These are phyloP conservation scores for Ascochyta lentis DNA, from an alignment of 2,329 filamentous ascomycete species.

Conservation along the genomic window DNA sequence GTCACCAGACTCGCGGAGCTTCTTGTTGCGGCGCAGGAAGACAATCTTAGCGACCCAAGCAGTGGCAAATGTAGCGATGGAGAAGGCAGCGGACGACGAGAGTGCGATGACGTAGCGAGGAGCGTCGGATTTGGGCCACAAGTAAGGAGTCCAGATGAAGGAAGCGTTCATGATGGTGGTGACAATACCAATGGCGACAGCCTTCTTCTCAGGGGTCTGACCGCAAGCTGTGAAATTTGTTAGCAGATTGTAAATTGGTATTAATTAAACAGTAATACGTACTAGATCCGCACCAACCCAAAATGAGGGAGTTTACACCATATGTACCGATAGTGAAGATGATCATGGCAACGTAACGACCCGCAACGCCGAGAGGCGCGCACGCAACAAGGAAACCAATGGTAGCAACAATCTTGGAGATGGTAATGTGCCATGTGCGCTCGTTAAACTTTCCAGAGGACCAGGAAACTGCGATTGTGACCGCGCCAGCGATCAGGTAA, in stretches of 20 bases:
- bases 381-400: slow-evolving; percentile 70
- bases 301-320: slow-evolving; percentile 51
- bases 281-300: slow-evolving; percentile 53
- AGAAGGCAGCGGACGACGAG: slow-evolving; percentile 42
- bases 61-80: slow-evolving; percentile 35
- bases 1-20: slow-evolving; percentile 33
- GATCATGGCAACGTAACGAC: slow-evolving; percentile 74
- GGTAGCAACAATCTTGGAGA: slow-evolving; percentile 68
- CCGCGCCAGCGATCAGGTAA: slow-evolving; percentile 62
- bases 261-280: background rate
- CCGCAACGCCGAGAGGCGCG: slow-evolving; percentile 62
- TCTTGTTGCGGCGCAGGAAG: slow-evolving; percentile 43
- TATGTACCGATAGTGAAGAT: slow-evolving; percentile 48
- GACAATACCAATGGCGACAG: slow-evolving; percentile 53
- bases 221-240: slow-evolving; percentile 40
- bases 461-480: slow-evolving; percentile 69
- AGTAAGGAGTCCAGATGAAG: slow-evolving; percentile 51
- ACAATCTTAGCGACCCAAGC: slow-evolving; percentile 44
- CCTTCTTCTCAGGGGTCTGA: slow-evolving; percentile 57
- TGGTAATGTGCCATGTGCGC: slow-evolving; percentile 70
- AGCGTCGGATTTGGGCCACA: slow-evolving; percentile 42
- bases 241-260: background rate
- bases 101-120: slow-evolving; percentile 43
- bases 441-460: slow-evolving; percentile 76
- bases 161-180: slow-evolving; percentile 53